These are phyloP conservation scores for slime mould (Dictyostelium discoideum) DNA, from an alignment of 78 protist species.

Conservation along the genomic window DNA sequence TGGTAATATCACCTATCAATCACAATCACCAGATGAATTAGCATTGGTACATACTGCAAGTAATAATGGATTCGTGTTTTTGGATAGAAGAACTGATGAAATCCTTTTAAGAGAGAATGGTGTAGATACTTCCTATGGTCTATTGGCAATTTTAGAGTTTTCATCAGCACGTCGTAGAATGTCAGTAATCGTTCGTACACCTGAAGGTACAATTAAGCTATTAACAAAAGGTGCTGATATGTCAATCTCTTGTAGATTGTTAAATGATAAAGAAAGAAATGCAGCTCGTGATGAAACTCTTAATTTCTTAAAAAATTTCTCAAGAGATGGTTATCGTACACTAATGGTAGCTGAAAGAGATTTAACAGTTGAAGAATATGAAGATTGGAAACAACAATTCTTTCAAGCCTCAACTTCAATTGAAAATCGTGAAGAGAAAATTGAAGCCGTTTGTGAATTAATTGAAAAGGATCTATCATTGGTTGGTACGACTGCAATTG, in stretches of 20 bases:
- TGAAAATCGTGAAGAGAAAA: slow-evolving; percentile 77
- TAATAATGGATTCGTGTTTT: slow-evolving; percentile 83
- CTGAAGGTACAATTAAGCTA: slow-evolving; percentile 52
- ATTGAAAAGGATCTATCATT: slow-evolving; percentile 86
- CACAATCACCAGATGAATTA: slow-evolving; percentile 92
- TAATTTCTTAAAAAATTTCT: slow-evolving; percentile 44
- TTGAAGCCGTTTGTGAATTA: slow-evolving; percentile 66
- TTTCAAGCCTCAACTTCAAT: slow-evolving; percentile 62
- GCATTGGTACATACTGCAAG: slow-evolving; percentile 90
- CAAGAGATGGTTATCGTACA: slow-evolving; percentile 69
- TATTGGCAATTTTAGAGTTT: slow-evolving; percentile 82
- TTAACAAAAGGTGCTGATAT: slow-evolving; percentile 78
- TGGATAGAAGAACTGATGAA: slow-evolving; percentile 56
- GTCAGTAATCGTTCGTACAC: slow-evolving; percentile 82
- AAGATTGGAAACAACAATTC: slow-evolving; percentile 57
- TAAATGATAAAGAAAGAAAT: slow-evolving; percentile 17
- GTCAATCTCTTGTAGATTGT: slow-evolving; percentile 49
- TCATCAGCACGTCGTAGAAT: slow-evolving; percentile 82
- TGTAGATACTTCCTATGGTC: slow-evolving; percentile 38
- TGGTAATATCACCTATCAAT: slow-evolving; percentile 76
- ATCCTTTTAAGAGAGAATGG: slow-evolving; percentile 51
- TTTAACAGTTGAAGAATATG: slow-evolving; percentile 30
- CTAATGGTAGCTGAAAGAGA: slow-evolving; percentile 72
- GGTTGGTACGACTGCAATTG: slow-evolving; percentile 93
- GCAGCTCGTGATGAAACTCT: slow-evolving; percentile 31